Base-by-base conservation (phyloP, 2,329 filamentous ascomycete genomes). In the Alternaria dauci region DNA sequence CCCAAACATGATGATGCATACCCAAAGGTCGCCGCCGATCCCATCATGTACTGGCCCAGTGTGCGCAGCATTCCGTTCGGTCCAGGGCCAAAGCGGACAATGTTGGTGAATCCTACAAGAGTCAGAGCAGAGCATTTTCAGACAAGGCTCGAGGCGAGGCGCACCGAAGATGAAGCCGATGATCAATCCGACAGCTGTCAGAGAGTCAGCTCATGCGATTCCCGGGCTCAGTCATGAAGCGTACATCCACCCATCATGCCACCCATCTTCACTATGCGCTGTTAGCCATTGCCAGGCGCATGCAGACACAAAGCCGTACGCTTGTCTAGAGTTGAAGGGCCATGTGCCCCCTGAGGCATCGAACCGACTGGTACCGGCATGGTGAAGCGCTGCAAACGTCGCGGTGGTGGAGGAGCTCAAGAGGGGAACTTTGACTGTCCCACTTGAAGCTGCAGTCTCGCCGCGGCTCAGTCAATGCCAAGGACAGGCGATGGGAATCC, bases 101-200 rank as follows among this genome's bases (percentile, higher is more conserved):
- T 97, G 76, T 94, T 96, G 72, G 96, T 92, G 52, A 91, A 92
- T 78, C 93, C 93, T 96, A 57, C 30, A 14, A 12, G 16, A 5
- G 54, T 75, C 59, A 75, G 71, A 69, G n/a, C 36, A 20, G 42
- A 48, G 48, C n/a, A 42, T 47, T 30, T 30, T 11, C 28, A 9
- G 36, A 36, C 4, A 46, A 9, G 20, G 43, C 23, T 30, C 50
- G 39, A 23, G 32, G 8, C 20, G 46, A 50, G 56, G 72, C 84
- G 52, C 84, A 96, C 94, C 95, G 72, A 95, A 97, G 74, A 99
- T 96, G 84, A 99, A 98, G 67, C 95, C 95, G 81, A 99, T 97
- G 78, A 97, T 97, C 53, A 92, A 85, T 64, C 95, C 95, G 64
- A 99, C 95, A 80, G 93, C 95, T 98, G 53, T 50, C n/a, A 23